Base-by-base conservation (phyloP, 345 rosid genomes). In the Linum usitatissimum region DNA sequence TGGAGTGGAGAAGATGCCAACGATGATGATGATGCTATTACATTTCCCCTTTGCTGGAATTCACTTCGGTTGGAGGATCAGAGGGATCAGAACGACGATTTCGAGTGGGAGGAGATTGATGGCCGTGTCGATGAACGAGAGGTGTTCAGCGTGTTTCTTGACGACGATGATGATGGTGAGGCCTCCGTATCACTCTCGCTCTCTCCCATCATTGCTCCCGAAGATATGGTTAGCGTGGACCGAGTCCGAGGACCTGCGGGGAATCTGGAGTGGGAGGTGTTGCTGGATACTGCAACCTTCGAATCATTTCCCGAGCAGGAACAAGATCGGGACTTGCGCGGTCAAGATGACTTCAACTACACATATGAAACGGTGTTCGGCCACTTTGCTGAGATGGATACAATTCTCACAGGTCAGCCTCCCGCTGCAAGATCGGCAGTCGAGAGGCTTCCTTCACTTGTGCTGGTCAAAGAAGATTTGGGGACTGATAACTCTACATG, bases 41-140 rank as follows among this genome's bases (percentile, higher is more conserved):
- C 74, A 18, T 70, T 79, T 40, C 89, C 86, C 30, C 81, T 87
- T 49, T 69, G 80, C 73, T 89, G 86, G 95, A 96, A 89, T 72
- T 82, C 93, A 3, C 81, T 89, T 67, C 84, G 72, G 0, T 66
- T 89, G 76, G 98, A 83, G 59, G 95, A 81, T 56, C 75, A 71
- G 58, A 73, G 82, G 38, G 85, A 76, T n/a, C 65, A 70, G 62
- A 77, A 73, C 57, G 98, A 86, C 70, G 92, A 91, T 55, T 80
- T 81, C 6, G 98, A 87, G 75, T 92, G 98, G 98, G 98, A 89
- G 75, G 95, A 92, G 73, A 90, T 91, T 45, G 86, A 83, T 72
- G 90, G 73, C 55, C 74, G 76, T 54, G 65, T 67, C n/a, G 90
- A 86, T 64, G 94, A 86, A 67, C 79, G 94, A 54, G 87, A 84